Conservation (phyloP, 1,284 basidiomycete genomes). For the Leccinum pallidistipes region DNA sequence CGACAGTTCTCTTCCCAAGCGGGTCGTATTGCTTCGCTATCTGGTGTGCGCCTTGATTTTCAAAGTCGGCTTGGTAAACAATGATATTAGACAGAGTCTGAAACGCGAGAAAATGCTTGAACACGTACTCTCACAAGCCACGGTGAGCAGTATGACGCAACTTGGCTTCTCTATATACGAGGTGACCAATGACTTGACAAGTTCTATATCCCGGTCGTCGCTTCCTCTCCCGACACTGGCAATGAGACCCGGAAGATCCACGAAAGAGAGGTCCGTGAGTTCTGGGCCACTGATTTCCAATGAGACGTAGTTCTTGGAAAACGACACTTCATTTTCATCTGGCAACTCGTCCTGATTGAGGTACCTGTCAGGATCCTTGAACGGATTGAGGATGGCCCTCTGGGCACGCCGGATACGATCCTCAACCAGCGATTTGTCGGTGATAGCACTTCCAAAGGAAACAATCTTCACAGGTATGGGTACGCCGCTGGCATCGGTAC, state of each 20-base stretch:
- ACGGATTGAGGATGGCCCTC: constrained; percentile 67
- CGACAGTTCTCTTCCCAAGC: constrained; percentile 65
- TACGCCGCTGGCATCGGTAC: constrained; percentile 46
- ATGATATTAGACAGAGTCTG: not conserved
- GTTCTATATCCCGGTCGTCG: constrained; percentile 53
- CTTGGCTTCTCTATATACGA: constrained; percentile 63
- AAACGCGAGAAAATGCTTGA: not conserved
- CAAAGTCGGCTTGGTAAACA: constrained; percentile 57
- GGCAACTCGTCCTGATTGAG: constrained; percentile 39
- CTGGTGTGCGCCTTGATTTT: constrained; percentile 67
- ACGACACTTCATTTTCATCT: constrained; percentile 45
- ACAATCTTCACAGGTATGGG: constrained; percentile 41
- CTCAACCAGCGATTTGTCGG: constrained; percentile 55
- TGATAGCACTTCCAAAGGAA: constrained; percentile 55
- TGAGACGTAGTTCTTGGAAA: constrained; percentile 64
- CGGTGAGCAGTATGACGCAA: constrained; percentile 68
- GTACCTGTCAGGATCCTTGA: constrained; percentile 35
- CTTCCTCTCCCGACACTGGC: constrained; percentile 54
- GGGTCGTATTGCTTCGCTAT: constrained; percentile 60
- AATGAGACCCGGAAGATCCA: constrained; percentile 58
- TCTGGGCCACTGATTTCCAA: constrained; percentile 66
- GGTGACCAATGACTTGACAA: constrained; percentile 58
- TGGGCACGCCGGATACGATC: constrained; percentile 70
- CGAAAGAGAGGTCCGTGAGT: constrained; percentile 71
- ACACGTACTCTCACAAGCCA: constrained; percentile 66